phyloP scores from a whole-genome alignment of 495 filamentous ascomycete species.

The Aspergillus carlsbadensis region DNA sequence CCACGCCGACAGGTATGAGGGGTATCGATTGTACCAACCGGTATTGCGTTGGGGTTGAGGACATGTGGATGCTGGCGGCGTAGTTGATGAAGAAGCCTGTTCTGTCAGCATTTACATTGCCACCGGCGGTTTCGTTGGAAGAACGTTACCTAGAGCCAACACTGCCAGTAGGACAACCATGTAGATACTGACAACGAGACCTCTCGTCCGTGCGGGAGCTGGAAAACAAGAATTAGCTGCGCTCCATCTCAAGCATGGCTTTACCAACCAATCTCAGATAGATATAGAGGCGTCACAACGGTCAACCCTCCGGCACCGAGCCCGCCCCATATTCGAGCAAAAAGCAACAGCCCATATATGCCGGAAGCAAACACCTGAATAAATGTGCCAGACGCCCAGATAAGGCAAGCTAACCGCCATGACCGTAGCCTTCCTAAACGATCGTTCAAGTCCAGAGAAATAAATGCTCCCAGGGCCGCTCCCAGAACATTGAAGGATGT shows the following conservation, averaged over 20 bases:
- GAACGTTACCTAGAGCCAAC: conserved; percentile 36
- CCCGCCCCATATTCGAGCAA: conserved; percentile 44
- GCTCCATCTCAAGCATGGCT: background rate
- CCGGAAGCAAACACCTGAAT: conserved; percentile 46
- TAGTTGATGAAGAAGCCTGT: conserved; percentile 51
- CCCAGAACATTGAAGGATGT: conserved; percentile 47
- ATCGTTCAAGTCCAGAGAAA: conserved; percentile 42
- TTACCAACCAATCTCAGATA: conserved; percentile 45
- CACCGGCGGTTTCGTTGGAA: background rate
- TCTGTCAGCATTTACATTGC: background rate
- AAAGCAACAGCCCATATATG: conserved; percentile 44
- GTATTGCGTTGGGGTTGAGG: conserved; percentile 39
- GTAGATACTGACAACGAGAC: conserved; percentile 48
- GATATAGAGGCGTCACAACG: conserved; percentile 48
- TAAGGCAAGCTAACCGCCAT: conserved; percentile 40
- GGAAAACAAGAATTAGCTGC: conserved; percentile 1
- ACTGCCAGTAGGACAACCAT: conserved; percentile 47
- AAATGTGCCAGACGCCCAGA: conserved; percentile 42
- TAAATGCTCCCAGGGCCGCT: conserved; percentile 41
- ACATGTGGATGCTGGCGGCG: conserved; percentile 40
- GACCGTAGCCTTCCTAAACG: conserved; percentile 37
- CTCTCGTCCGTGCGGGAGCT: conserved; percentile 47
- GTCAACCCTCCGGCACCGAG: conserved; percentile 51
- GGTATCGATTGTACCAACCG: conserved; percentile 46
- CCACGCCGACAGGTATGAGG: conserved; percentile 39